These are phyloP conservation scores for Tardiomyces blankii DNA, from an alignment of 1,139 yeast species.

Conservation along the genomic window DNA sequence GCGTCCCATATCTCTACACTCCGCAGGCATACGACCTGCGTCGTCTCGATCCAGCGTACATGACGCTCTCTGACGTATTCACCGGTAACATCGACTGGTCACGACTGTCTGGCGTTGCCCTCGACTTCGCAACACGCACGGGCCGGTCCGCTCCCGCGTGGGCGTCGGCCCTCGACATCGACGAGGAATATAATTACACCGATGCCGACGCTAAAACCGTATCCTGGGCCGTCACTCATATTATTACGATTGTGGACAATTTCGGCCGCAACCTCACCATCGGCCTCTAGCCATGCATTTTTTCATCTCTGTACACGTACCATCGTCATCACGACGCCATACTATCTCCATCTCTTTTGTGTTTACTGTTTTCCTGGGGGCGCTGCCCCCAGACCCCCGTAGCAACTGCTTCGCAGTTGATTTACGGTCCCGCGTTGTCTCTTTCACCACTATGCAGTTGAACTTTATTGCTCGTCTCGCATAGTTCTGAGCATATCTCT, in stretches of 20 bases:
- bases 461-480: too few species aligned
- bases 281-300: too few species aligned
- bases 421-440: too few species aligned
- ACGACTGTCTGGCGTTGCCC: background rate
- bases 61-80: background rate
- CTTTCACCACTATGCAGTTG: too few species aligned
- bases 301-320: too few species aligned
- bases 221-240: constrained; percentile 25
- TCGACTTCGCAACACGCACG: too few species aligned
- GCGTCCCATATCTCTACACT: background rate
- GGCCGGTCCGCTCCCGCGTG: constrained; percentile 25
- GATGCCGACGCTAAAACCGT: constrained; percentile 30
- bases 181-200: constrained; percentile 40
- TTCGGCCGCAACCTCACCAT: background rate
- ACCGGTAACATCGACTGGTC: background rate
- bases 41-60: background rate
- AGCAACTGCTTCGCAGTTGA: too few species aligned
- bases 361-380: too few species aligned
- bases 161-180: constrained; percentile 38
- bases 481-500: too few species aligned
- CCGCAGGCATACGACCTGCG: background rate
- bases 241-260: background rate
- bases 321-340: too few species aligned
- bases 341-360: too few species aligned
- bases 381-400: too few species aligned